These are phyloP conservation scores for Isatis tinctoria DNA, from an alignment of 345 rosid species.

Conservation along the genomic window DNA sequence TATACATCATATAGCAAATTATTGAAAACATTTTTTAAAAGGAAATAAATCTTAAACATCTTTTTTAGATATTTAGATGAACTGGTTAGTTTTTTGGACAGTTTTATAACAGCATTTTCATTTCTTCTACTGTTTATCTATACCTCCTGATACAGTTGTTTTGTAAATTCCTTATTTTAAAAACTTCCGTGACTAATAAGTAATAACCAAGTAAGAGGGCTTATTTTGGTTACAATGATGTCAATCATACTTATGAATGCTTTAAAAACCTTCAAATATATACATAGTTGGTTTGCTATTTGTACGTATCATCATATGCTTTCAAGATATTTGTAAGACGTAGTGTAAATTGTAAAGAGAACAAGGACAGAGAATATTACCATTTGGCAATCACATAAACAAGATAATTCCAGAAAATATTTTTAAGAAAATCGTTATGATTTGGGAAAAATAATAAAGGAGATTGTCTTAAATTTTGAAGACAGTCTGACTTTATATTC, in stretches of 20 bases:
- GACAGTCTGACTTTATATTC: conserved; percentile 15
- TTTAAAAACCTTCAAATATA: not conserved
- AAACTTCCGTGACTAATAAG: not conserved
- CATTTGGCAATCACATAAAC: conserved; percentile 1
- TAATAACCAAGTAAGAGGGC: not conserved
- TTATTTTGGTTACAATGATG: not conserved
- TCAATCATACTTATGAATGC: not conserved
- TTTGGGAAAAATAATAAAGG: not conserved
- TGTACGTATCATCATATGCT: not conserved
- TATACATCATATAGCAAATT: not conserved
- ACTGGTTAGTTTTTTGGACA: not conserved
- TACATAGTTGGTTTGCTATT: not conserved
- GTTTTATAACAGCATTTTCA: not conserved
- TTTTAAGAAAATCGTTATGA: not conserved
- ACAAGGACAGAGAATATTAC: not conserved
- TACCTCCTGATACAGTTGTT: not conserved
- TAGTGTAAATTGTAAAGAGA: conserved; percentile 3
- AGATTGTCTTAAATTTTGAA: conserved; percentile 9
- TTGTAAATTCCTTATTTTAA: not conserved
- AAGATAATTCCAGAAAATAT: not conserved
- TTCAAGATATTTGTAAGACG: not conserved
- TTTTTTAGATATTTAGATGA: not conserved
- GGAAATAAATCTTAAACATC: not conserved
- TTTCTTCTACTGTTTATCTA: not conserved
- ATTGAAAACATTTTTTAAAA: not conserved